Evolutionary conservation across 2,329 filamentous ascomycete genomes (phyloP), one percentile per base, ranked within the genome.

Genomic region (Aspergillus sp.): DNA sequence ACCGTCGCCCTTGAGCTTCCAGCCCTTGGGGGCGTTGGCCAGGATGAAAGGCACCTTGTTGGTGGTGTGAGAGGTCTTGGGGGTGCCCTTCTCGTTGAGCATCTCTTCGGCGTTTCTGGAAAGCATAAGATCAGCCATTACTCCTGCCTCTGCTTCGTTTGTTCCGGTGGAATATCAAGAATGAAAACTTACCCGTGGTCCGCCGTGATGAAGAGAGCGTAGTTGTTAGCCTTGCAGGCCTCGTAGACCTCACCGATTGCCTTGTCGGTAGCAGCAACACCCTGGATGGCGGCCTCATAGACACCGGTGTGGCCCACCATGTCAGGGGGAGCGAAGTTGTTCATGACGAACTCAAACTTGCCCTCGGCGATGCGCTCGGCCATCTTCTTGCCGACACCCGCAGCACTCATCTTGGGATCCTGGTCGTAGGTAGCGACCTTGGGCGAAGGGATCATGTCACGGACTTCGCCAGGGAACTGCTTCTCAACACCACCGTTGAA

Each of bases 291-390:
- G 31, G 95, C 94, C 70, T 98, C 89, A 80, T 98, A 98, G 61
- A 96, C 92, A 74, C 95, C 95, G 11, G 95, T 99, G 82, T 99
- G 95, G 68, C 95, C 95, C 66, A 99, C 95, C 95, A 99, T 99
- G 81, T 99, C 95, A 18, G 95, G 95, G 47, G 95, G 95, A 47
- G 95, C 95, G 79, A 99, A 98, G 87, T 99, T 99, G 88, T 98
- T 97, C 95, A 99, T 99, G 78, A 99, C 84, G 74, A 99, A 98
- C 73, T 95, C 92, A 80, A 93, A 97, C 74, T 90, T 87, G 73
- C 89, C 87, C 77, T 96, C 91, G 26, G 78, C 85, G 66, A 99
- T 89, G 60, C 93, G 88, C 84, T 97, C 95, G 77, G 82, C 86
- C 60, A 96, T 90, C 82, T 96, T 94, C 72, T 96, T 85, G 53